Evolutionary conservation across 345 rosid genomes (phyloP).

Genomic region (Murraya koenigii): DNA sequence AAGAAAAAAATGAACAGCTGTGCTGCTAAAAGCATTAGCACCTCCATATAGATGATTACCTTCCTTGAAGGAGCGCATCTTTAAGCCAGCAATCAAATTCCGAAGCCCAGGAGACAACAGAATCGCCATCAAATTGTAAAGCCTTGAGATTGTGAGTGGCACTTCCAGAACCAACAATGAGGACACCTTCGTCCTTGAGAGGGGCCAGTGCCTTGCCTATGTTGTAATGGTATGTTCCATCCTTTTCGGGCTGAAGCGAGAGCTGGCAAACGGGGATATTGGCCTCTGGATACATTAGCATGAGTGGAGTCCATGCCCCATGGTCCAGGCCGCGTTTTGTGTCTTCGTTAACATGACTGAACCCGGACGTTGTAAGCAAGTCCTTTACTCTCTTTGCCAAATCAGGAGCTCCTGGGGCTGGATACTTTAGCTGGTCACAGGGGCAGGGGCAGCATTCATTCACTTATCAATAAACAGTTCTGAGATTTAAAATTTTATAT

Average conservation of each 20-base stretch:
- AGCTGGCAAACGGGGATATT: constrained; percentile 83
- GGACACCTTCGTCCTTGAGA: constrained; percentile 82
- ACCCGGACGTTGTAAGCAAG: constrained; percentile 47
- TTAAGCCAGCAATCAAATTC: constrained; percentile 82
- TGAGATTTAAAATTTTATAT: too few relatives aligned
- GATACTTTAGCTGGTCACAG: constrained; percentile 60
- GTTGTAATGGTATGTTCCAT: constrained; percentile 69
- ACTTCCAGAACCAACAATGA: constrained; percentile 84
- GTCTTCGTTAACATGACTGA: constrained; percentile 59
- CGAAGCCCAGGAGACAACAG: constrained; percentile 61
- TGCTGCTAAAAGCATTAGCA: too few relatives aligned
- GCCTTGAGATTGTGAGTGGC: constrained; percentile 71
- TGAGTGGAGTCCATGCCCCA: constrained; percentile 95
- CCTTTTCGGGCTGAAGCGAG: constrained; percentile 60
- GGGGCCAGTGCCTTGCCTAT: constrained; percentile 87
- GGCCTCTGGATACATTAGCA: constrained; percentile 94
- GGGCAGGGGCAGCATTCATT: too few relatives aligned
- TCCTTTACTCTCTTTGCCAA: constrained; percentile 77
- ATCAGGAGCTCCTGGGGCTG: constrained; percentile 90
- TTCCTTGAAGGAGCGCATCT: constrained; percentile 75
- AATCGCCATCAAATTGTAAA: constrained; percentile 16
- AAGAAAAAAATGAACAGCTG: too few relatives aligned
- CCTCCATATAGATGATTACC: constrained; percentile 29
- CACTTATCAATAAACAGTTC: too few relatives aligned
- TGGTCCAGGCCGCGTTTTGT: constrained; percentile 80